These are phyloP conservation scores for Murraya koenigii DNA, from an alignment of 345 rosid species.

Conservation along the genomic window DNA sequence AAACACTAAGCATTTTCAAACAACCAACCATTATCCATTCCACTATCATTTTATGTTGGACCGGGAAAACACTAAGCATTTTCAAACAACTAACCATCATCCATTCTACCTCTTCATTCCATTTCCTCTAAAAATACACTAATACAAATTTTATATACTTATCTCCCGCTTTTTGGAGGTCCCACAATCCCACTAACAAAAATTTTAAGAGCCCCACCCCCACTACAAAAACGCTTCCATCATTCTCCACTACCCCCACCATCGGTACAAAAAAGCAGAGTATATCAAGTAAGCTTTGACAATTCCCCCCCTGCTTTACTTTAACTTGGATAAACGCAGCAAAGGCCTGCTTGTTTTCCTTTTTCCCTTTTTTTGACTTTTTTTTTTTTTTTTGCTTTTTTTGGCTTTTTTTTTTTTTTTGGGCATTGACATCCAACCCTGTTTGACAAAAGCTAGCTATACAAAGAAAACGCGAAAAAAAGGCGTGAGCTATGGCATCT, in stretches of 20 bases:
- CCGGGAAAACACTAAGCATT: conserved; percentile 7
- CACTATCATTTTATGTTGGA: conserved; percentile 17
- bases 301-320: conserved; percentile 30
- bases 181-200: conserved; percentile 67
- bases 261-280: conserved; percentile 35
- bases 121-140: conserved; percentile 14
- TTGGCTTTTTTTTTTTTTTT: conserved; percentile 27
- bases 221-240: conserved; percentile 53
- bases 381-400: too few relatives aligned
- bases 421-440: conserved; percentile 48
- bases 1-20: conserved; percentile 8
- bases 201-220: conserved; percentile 31
- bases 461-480: conserved; percentile 29
- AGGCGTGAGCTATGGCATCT: conserved; percentile 45
- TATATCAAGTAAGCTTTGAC: conserved; percentile 64
- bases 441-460: conserved; percentile 29
- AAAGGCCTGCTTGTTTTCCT: conserved; percentile 13
- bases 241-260: conserved; percentile 66
- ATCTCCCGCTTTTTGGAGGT: conserved; percentile 41
- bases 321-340: conserved; percentile 36
- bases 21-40: conserved; percentile 28
- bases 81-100: conserved; percentile 21
- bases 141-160: conserved; percentile 21
- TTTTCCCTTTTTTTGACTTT: too few relatives aligned
- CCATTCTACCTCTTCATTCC: conserved; percentile 27